Evolutionary conservation across 805 yeast species (phyloP), one percentile per base, ranked within the genome.

Genomic region (Cyberlindnera nakhonratchasimensis): DNA sequence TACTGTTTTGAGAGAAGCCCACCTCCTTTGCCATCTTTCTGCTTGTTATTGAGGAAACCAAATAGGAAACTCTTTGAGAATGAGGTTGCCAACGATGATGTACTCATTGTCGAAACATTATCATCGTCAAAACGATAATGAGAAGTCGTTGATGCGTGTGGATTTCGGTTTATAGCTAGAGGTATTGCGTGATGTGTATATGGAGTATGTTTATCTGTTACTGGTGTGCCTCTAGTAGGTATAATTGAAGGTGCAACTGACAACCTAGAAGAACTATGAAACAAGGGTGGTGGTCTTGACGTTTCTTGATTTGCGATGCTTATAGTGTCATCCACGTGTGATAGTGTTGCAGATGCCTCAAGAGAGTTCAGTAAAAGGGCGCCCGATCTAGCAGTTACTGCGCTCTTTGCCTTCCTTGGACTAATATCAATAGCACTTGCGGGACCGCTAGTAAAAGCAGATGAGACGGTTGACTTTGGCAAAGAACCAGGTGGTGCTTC

Each of bases 1-100:
- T 88, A 91, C 57, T 88, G 91, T 45, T 77, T 75, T 5, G 74
- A 67, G 5, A 70, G 45, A 0, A 68, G 38, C 2, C 60, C 56
- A 11, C 52, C 48, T 6, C 51, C 39, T 34, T 51, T 43, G 7
- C 44, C 47, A 30, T 47, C 54, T 35, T 52, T 55, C 37, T 57
- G 59, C 39, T 51, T 60, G 40, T 62, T 59, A 46, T 62, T 63
- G 43, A 69, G 62, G 42, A 70, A 69, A 0, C 71, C 72, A 43
- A 66, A 69, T 6, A 70, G 51, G 46, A 69, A 69, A 45, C 66
- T 67, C 46, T 61, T 66, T 0, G 74, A 68, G 29, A 68, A 55
- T 0, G 74, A 68, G 1, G 72, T 63, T 1, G 72, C 68, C 44
- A 68, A 46, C 0, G 73, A 67, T 0, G 74, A 69, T 1, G 70